Percentiles rank a stretch among this genome's conserved stretches.
Conservation (phyloP, 2,329 filamentous ascomycete genomes). For the Colletotrichum truncatum region DNA sequence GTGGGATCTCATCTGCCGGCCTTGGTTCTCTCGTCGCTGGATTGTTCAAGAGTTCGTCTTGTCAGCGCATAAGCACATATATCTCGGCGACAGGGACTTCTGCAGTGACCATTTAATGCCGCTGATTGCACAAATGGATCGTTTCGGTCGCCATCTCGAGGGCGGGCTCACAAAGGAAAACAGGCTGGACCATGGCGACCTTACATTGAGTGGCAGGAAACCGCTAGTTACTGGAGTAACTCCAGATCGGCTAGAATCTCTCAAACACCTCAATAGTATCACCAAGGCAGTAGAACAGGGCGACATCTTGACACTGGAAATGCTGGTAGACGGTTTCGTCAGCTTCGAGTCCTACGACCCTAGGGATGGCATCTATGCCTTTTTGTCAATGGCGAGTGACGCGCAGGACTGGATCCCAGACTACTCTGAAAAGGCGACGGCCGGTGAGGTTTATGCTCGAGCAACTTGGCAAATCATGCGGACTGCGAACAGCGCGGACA, state of each 20-base stretch:
- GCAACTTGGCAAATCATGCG: background rate
- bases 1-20: background rate
- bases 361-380: conserved; percentile 9
- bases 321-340: background rate
- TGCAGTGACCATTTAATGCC: background rate
- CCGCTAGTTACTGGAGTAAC: too few relatives aligned
- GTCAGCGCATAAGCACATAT: background rate
- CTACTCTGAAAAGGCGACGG: background rate
- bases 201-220: too few relatives aligned
- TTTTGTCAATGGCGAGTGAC: conserved; percentile 7
- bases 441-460: background rate
- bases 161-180: background rate
- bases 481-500: background rate
- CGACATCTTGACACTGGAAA: background rate
- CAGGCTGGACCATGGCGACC: background rate
- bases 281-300: background rate
- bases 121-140: background rate
- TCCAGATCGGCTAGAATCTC: background rate
- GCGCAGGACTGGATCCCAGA: background rate
- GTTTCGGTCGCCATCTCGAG: too few relatives aligned
- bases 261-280: background rate
- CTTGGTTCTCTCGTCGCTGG: background rate
- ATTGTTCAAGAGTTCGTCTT: conserved; percentile 2
- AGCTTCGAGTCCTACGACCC: conserved; percentile 9
- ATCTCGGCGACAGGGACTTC: background rate